Evolutionary conservation across 306 rosid species (phyloP), one percentile per base, ranked within the genome.

Genomic region (Cicer cuneatum): DNA sequence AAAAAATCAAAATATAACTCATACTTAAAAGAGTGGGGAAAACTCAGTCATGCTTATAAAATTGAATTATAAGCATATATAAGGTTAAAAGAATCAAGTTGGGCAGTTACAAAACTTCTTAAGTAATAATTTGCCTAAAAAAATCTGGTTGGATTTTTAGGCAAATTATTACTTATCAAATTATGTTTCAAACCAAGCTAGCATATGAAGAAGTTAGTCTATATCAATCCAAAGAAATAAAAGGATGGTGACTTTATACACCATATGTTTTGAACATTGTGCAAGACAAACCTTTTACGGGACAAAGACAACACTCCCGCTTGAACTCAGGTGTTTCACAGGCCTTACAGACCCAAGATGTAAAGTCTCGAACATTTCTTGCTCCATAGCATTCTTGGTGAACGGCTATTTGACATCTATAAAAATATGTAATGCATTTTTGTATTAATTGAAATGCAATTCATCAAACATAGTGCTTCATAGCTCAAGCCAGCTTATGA

Each of bases 311-410:
- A 82, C 99, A 95, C 78, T 95, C 99, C 77, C 92, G 87, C 91
- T 90, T 85, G 77, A 92, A 70, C 60, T 86, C 77, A 64, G 99
- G 98, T 70, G 87, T 89, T 85, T 95, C 99, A 71, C 99, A 95
- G 40, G 95, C 91, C 85, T 95, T 95, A 86, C 99, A 95, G 73
- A 95, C 97, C 99, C 99, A 95, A 39, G 99, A 92, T 47, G 99
- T 95, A 72, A 92, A 82, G 82, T 95, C 99, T 62, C 59, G 83
- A 69, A 95, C 98, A 83, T 92, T 84, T 86, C 93, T 86, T 79
- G 97, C 99, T 71, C 99, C 99, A 80, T 95, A 95, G 87, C 99
- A 95, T 84, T 95, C 99, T 85, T 95, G 99, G 92, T 95, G 99
- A 77, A 95, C 98, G 3, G 99, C 98, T 78, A 95, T 92, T 86